Conservation (phyloP, 1,284 basidiomycete species). For the Veloboletus limbatus region DNA sequence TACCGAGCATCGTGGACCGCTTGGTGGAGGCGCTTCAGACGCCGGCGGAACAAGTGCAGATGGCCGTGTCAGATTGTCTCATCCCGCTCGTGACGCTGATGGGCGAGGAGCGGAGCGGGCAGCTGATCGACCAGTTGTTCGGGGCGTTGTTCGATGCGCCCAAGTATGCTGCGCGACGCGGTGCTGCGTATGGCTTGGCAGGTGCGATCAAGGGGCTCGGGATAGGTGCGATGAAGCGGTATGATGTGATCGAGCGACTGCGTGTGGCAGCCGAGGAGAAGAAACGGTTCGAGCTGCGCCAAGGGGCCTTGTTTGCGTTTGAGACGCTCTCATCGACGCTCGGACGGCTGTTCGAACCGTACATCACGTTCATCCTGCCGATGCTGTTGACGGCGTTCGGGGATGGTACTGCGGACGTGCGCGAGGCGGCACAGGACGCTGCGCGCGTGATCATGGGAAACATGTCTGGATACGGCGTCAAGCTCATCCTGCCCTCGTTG, state of each 20-base stretch:
- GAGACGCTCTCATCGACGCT: slow-evolving; percentile 88
- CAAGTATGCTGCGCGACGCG: slow-evolving; percentile 91
- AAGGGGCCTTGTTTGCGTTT: slow-evolving; percentile 94
- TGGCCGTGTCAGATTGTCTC: slow-evolving; percentile 93
- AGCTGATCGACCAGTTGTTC: slow-evolving; percentile 76
- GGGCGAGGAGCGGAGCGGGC: slow-evolving; percentile 53
- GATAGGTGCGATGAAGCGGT: slow-evolving; percentile 82
- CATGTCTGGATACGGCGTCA: slow-evolving; percentile 93
- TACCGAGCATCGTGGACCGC: slow-evolving; percentile 86
- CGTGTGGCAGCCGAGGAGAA: slow-evolving; percentile 86
- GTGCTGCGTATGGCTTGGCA: slow-evolving; percentile 95
- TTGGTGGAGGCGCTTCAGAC: slow-evolving; percentile 91
- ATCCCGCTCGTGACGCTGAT: slow-evolving; percentile 83
- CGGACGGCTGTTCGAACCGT: slow-evolving; percentile 92
- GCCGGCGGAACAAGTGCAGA: slow-evolving; percentile 95
- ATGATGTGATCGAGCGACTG: slow-evolving; percentile 74
- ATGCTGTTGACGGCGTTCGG: slow-evolving; percentile 88
- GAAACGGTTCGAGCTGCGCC: slow-evolving; percentile 81
- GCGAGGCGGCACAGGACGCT: slow-evolving; percentile 93
- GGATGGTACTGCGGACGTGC: slow-evolving; percentile 86
- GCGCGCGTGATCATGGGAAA: slow-evolving; percentile 94
- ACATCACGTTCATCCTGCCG: slow-evolving; percentile 85
- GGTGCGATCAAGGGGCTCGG: slow-evolving; percentile 92
- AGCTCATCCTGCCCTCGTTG: slow-evolving; percentile 89
- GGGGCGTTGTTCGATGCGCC: slow-evolving; percentile 72